Base-by-base conservation (phyloP, 495 filamentous ascomycete species). In the Neurospora tetrasperma region DNA sequence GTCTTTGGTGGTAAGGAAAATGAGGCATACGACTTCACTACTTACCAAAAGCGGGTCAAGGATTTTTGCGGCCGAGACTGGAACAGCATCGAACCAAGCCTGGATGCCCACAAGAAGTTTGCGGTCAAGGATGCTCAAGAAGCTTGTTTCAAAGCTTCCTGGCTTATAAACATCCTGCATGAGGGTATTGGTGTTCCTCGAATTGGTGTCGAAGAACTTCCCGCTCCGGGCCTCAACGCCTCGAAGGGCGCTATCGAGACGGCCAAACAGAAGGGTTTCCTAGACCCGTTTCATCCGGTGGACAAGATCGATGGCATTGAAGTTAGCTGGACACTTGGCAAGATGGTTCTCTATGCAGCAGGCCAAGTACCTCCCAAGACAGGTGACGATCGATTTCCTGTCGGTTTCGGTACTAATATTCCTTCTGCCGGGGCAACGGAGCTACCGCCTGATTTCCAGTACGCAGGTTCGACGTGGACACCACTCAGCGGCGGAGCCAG, bases 291-390 rank as follows among this genome's bases (percentile, higher is more conserved):
- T 82, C 92, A 97, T 80, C 89, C 96, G 1, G 92, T 98, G 35
- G 89, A 98, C 81, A 97, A 97, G 83, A 94, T 99, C 74, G 88
- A 93, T 74, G 91, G 88, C 46, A 91, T 93, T 16, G 96, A 99
- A 83, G 92, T 99, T n/a, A 96, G 93, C 83, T 99, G 96, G 96
- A 98, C 96, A 0, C 84, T 99, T 0, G 96, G 96, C 4, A 97
- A 97, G 81, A 98, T 98, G 86, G 90, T 98, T n/a, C 88, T 99
- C 27, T 99, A 98, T 76, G 96, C 95, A 0, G 90, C 96, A 8
- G 94, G 93, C 7, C 93, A 98, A 80, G 86, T 98, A 18, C 90
- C 91, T 1, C 86, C 92, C 0, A 83, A 85, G 12, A 82, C 83
- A 3, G 82, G 86, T 40, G 85, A 90, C 69, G 78, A 83, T 69